phyloP scores from a whole-genome alignment of 768 basidiomycete species.

The Fistulinella prunicolor region DNA sequence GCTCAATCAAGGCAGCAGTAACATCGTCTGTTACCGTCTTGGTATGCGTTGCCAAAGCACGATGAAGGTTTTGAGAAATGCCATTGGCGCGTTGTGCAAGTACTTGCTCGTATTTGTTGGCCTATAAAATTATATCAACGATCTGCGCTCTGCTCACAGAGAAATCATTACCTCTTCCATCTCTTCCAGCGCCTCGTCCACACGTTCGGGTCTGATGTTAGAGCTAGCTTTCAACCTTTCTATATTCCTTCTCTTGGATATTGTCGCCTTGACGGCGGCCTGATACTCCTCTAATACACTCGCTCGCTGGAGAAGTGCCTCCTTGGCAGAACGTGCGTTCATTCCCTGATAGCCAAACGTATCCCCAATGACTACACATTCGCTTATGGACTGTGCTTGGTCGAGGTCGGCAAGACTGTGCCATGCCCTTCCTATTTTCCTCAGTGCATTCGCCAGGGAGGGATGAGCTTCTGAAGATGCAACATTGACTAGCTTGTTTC shows the following conservation, averaged over 20 bases:
- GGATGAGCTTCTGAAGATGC: slow-evolving; percentile 87
- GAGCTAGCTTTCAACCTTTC: slow-evolving; percentile 84
- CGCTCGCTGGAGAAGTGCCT: slow-evolving; percentile 87
- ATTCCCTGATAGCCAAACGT: slow-evolving; percentile 93
- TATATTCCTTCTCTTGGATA: slow-evolving; percentile 89
- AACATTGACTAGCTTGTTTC: slow-evolving; percentile 87
- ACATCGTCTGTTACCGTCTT: slow-evolving; percentile 89
- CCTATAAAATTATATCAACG: slow-evolving; percentile 45
- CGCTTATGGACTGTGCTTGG: slow-evolving; percentile 88
- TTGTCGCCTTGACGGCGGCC: slow-evolving; percentile 86
- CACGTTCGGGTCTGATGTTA: slow-evolving; percentile 80
- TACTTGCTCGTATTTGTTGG: slow-evolving; percentile 83
- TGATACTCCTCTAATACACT: slow-evolving; percentile 93
- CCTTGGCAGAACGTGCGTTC: slow-evolving; percentile 96
- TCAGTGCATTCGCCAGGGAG: slow-evolving; percentile 77
- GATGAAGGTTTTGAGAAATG: slow-evolving; percentile 91
- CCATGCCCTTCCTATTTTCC: slow-evolving; percentile 83
- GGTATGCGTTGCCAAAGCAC: slow-evolving; percentile 80
- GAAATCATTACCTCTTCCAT: slow-evolving; percentile 72
- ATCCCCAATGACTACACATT: slow-evolving; percentile 95
- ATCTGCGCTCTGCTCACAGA: not conserved
- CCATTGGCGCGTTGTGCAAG: slow-evolving; percentile 85
- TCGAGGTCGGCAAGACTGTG: slow-evolving; percentile 87
- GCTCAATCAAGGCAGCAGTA: slow-evolving; percentile 85
- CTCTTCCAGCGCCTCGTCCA: slow-evolving; percentile 90